phyloP scores from a whole-genome alignment of 345 rosid genomes.

The Rhizophora apiculata region DNA sequence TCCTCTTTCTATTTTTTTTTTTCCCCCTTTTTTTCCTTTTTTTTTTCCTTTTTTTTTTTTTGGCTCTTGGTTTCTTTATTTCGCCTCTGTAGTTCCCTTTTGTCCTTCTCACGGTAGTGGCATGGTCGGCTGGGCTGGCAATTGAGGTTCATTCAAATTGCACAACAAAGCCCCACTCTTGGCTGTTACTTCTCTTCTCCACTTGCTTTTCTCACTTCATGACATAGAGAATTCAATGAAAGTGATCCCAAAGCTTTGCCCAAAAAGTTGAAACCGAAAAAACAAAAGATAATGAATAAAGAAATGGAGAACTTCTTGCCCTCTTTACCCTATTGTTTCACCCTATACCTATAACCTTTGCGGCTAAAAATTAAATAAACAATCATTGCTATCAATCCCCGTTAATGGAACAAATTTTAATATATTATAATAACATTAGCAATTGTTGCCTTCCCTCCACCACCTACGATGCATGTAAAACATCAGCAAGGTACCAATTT shows the following conservation, averaged over 20 bases:
- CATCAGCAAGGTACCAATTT: no score
- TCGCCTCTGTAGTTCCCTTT: slow-evolving; percentile 19
- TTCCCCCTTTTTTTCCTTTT: not conserved
- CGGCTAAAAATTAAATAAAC: not conserved
- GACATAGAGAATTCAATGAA: slow-evolving; percentile 11
- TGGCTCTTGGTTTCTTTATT: not conserved
- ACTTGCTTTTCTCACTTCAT: not conserved
- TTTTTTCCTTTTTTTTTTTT: not conserved
- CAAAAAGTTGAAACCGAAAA: slow-evolving; percentile 2
- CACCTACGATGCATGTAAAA: no score
- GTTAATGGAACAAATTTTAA: no score
- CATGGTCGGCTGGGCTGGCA: slow-evolving; percentile 60
- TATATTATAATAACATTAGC: no score
- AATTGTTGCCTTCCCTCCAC: no score
- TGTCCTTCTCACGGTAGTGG: slow-evolving; percentile 62
- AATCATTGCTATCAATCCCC: no score
- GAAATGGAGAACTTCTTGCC: no score
- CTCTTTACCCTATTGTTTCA: not conserved
- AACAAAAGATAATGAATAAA: not conserved
- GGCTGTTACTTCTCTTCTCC: slow-evolving; percentile 13
- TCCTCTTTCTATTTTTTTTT: not conserved
- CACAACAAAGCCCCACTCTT: slow-evolving; percentile 20
- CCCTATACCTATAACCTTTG: not conserved
- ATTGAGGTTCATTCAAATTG: slow-evolving; percentile 35
- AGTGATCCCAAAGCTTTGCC: slow-evolving; percentile 10